These are phyloP conservation scores for Leccinum uliginosum DNA, from an alignment of 768 basidiomycete species.

Conservation along the genomic window DNA sequence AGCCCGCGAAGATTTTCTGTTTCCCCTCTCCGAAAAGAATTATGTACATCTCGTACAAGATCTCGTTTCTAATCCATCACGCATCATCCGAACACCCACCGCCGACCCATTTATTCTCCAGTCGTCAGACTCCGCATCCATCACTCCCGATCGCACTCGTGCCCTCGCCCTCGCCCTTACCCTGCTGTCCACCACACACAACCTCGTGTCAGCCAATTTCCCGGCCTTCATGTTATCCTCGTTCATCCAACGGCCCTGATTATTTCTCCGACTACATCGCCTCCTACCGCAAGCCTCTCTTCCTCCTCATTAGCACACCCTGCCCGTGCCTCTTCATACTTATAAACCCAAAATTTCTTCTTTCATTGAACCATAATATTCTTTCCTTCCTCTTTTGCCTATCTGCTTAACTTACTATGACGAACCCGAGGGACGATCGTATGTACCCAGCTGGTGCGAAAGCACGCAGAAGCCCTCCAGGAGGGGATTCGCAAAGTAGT, in stretches of 20 bases:
- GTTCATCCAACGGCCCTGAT: constrained; percentile 44
- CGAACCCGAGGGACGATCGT: constrained; percentile 68
- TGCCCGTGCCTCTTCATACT: constrained; percentile 40
- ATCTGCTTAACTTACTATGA: constrained; percentile 59
- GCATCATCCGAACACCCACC: constrained; percentile 27
- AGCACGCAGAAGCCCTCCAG: constrained; percentile 61
- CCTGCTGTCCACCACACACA: constrained; percentile 38
- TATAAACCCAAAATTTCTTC: constrained; percentile 53
- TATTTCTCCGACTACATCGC: constrained; percentile 35
- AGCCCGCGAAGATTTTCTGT: constrained; percentile 29
- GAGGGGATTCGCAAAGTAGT: constrained; percentile 55
- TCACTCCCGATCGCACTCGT: constrained; percentile 31
- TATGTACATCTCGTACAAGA: constrained; percentile 6
- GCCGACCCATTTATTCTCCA: constrained; percentile 31
- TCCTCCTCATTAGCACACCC: constrained; percentile 40
- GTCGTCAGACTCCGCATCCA: constrained; percentile 22
- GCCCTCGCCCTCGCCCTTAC: constrained; percentile 31
- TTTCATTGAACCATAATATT: constrained; percentile 41
- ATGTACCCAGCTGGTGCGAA: constrained; percentile 61
- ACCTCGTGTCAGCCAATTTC: constrained; percentile 44
- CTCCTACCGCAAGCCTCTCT: constrained; percentile 34
- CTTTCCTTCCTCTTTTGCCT: constrained; percentile 51
- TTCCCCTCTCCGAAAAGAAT: constrained; percentile 20
- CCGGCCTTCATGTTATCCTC: constrained; percentile 47
- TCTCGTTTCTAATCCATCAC: constrained; percentile 23